phyloP scores from a whole-genome alignment of 495 filamentous ascomycete genomes.

The Thermochaetoides thermophila region DNA sequence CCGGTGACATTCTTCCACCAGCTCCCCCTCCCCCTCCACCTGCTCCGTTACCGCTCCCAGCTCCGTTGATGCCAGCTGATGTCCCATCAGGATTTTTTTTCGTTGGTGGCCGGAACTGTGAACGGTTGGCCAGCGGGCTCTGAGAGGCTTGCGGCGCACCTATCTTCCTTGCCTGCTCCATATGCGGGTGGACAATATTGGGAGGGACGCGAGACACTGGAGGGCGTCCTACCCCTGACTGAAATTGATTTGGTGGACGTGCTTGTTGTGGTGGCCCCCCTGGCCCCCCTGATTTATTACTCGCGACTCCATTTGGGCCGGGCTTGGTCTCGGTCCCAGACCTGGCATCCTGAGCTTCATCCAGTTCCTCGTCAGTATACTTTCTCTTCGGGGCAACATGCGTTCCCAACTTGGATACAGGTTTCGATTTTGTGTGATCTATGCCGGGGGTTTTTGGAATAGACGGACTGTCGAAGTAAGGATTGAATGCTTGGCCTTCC shows the following conservation, averaged over 20 bases:
- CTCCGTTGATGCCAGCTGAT: background rate
- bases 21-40: background rate
- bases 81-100: too few species aligned
- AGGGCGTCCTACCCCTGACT: too few species aligned
- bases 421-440: constrained; percentile 59
- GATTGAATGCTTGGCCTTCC: constrained; percentile 54
- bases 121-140: constrained; percentile 44
- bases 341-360: too few species aligned
- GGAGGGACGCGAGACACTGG: too few species aligned
- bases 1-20: too few species aligned
- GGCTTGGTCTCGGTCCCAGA: too few species aligned
- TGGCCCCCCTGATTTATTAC: too few species aligned
- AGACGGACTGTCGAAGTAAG: constrained; percentile 66
- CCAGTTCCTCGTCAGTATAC: too few species aligned
- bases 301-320: too few species aligned
- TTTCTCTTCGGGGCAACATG: constrained; percentile 24
- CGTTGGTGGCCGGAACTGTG: constrained; percentile 44
- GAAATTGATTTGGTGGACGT: constrained; percentile 4
- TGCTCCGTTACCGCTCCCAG: too few species aligned
- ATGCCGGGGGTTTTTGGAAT: constrained; percentile 84
- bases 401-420: constrained; percentile 37
- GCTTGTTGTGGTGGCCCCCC: too few species aligned
- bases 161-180: constrained; percentile 53
- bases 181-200: constrained; percentile 55
- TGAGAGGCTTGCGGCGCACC: constrained; percentile 50